Conservation (phyloP, 225 moss, liverwort and hornwort species). For the Straminergon stramineum region DNA sequence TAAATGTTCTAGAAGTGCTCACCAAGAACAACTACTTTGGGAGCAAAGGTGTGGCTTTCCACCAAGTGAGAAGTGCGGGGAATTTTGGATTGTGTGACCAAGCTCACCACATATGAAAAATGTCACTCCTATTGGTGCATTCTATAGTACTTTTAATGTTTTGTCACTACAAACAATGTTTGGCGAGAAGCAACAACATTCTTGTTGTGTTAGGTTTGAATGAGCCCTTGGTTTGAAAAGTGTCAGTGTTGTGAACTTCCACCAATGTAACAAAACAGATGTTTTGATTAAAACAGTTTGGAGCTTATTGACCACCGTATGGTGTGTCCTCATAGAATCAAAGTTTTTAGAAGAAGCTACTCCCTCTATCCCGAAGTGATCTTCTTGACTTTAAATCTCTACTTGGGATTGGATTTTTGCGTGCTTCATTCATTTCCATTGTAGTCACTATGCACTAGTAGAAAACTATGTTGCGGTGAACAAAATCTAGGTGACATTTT, state of each 20-base stretch:
- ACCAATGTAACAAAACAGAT: background rate
- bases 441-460: fast-evolving
- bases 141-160: background rate
- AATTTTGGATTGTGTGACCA: background rate
- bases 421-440: background rate
- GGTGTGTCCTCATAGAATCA: background rate
- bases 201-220: background rate
- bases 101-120: background rate
- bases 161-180: background rate
- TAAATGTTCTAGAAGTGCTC: background rate
- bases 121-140: background rate
- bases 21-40: fast-evolving
- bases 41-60: fast-evolving
- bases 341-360: background rate
- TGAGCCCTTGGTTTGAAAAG: background rate
- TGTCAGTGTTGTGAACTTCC: background rate
- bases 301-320: background rate
- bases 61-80: fast-evolving
- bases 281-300: background rate
- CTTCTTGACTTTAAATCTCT: background rate
- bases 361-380: background rate
- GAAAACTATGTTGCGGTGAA: too few species aligned
- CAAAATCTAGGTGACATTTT: too few species aligned
- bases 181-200: background rate
- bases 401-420: background rate